phyloP scores from a whole-genome alignment of 805 yeast species.

The Groenewaldozyma salmanticensis region DNA sequence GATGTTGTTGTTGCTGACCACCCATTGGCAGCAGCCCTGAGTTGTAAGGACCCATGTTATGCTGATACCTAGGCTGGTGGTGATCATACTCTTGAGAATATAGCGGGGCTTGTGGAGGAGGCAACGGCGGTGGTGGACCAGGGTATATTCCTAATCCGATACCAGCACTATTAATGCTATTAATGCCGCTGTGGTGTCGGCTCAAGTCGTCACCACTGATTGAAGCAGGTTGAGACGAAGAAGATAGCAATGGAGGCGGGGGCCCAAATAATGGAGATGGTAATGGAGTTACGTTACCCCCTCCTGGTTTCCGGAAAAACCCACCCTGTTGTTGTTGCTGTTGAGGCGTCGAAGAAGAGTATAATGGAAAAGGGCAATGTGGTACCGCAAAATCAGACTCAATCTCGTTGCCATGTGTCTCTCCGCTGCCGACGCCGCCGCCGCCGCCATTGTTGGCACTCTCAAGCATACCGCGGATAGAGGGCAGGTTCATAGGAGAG shows the following conservation, averaged over 20 bases:
- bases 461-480: neutral
- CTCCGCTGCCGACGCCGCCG: neutral
- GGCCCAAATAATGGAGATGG: neutral
- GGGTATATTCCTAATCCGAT: slow-evolving; percentile 1
- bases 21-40: neutral
- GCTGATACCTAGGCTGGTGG: neutral
- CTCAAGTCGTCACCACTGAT: too few relatives aligned
- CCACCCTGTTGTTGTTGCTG: too few relatives aligned
- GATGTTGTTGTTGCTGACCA: slow-evolving; percentile 1
- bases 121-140: neutral
- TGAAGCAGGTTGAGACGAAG: neutral
- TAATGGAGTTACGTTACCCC: too few relatives aligned
- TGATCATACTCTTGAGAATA: neutral
- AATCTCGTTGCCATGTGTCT: too few relatives aligned
- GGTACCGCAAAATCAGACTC: neutral
- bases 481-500: slow-evolving; percentile 3
- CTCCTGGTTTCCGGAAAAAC: too few relatives aligned
- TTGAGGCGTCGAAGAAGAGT: neutral
- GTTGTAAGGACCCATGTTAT: neutral
- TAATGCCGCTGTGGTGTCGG: neutral
- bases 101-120: neutral
- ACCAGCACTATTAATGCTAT: neutral
- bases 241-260: neutral
- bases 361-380: neutral
- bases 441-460: neutral